Conservation (phyloP, 2,329 filamentous ascomycete genomes). For the Fusarium sp. region DNA sequence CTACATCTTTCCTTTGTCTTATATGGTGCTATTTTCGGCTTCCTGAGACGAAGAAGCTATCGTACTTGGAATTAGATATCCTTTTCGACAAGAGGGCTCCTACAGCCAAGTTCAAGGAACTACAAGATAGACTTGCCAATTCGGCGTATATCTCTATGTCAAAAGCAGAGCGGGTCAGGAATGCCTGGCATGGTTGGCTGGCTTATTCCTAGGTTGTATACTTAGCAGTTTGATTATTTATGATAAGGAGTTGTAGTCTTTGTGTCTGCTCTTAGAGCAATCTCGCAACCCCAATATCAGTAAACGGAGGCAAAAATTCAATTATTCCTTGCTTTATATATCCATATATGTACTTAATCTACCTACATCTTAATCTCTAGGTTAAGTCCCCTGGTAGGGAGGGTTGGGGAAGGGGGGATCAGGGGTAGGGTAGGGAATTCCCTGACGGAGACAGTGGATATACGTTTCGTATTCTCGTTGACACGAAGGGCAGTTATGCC, state of each 20-base stretch:
- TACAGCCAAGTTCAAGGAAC: conserved; percentile 42
- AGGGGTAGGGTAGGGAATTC: neutral
- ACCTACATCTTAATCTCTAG: neutral
- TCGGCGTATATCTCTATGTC: conserved; percentile 7
- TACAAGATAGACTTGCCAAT: conserved; percentile 10
- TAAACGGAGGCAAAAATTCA: too few species aligned
- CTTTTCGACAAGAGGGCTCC: conserved; percentile 36
- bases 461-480: neutral
- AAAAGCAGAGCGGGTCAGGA: conserved; percentile 13
- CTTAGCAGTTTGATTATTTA: too few species aligned
- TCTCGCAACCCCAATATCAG: rapidly evolving
- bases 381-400: neutral
- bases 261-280: rapidly evolving
- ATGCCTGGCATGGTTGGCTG: conserved; percentile 30
- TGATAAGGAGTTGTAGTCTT: rapidly evolving
- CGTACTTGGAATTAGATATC: conserved; percentile 36
- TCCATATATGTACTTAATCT: neutral
- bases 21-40: conserved; percentile 37
- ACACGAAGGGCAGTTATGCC: neutral
- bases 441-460: neutral
- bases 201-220: conserved; percentile 3
- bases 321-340: neutral
- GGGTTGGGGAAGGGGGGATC: neutral
- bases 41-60: conserved; percentile 34
- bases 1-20: conserved; percentile 15